These are phyloP conservation scores for Aspergillus panamensis DNA, from an alignment of 495 filamentous ascomycete genomes.

Conservation along the genomic window DNA sequence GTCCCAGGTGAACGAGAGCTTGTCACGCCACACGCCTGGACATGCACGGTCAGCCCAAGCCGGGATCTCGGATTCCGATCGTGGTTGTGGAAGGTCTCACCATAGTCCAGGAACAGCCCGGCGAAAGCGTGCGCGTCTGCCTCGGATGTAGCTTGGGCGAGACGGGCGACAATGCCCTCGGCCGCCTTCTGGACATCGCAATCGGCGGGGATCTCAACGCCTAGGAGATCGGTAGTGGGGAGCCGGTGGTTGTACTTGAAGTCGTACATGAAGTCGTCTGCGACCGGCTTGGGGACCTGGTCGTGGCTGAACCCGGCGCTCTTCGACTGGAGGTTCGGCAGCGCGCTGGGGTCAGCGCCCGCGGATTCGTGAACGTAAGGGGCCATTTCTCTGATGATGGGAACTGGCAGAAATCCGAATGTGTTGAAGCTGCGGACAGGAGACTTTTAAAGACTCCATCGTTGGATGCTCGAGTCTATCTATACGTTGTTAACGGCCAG, in stretches of 20 bases:
- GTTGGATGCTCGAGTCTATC: too few species aligned
- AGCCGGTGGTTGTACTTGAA: constrained; percentile 36
- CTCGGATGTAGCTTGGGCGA: background rate
- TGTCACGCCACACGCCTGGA: constrained; percentile 28
- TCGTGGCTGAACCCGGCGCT: too few species aligned
- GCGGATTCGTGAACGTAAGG: too few species aligned
- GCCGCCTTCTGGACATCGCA: constrained; percentile 22
- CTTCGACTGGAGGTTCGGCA: too few species aligned
- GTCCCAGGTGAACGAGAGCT: constrained; percentile 28
- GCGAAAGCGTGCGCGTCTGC: constrained; percentile 22
- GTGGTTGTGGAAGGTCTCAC: constrained; percentile 13
- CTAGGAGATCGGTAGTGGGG: constrained; percentile 18
- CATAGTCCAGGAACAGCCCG: constrained; percentile 22
- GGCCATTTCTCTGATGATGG: too few species aligned
- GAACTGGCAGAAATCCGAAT: too few species aligned
- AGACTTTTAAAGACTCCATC: too few species aligned
- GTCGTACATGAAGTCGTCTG: constrained; percentile 27
- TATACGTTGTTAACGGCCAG: too few species aligned
- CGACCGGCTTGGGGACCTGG: constrained; percentile 11
- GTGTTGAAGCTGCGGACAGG: too few species aligned
- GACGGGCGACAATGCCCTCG: constrained; percentile 17
- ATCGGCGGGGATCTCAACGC: constrained; percentile 19
- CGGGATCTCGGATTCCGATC: background rate
- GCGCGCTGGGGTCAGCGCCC: too few species aligned
- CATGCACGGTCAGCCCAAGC: background rate